Percentiles rank a stretch among this genome's conserved stretches.
These are phyloP conservation scores for Malassezia arunalokei DNA, from an alignment of 1,284 basidiomycete species.

Conservation along the genomic window DNA sequence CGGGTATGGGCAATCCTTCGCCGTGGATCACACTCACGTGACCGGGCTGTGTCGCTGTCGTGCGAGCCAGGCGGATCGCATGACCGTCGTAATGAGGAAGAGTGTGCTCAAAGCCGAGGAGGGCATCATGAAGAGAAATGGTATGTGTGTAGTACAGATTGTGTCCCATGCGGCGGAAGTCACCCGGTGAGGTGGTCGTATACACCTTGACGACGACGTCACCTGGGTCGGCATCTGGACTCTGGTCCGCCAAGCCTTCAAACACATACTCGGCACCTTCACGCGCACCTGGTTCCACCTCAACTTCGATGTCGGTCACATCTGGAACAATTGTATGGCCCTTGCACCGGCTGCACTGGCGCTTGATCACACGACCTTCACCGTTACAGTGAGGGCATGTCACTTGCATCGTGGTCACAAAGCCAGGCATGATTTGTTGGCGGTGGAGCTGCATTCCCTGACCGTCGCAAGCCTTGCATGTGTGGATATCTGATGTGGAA, in stretches of 20 bases:
- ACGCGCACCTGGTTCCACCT: conserved; percentile 31
- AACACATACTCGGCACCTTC: conserved; percentile 35
- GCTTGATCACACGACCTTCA: conserved; percentile 29
- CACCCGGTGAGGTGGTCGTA: conserved; percentile 20
- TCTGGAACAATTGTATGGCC: conserved; percentile 37
- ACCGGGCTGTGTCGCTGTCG: conserved; percentile 35
- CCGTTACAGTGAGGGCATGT: conserved; percentile 36
- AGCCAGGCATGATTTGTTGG: conserved; percentile 46
- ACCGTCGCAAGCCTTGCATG: conserved; percentile 34
- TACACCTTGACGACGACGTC: conserved; percentile 36
- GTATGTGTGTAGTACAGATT: conserved; percentile 36
- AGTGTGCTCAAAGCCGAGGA: conserved; percentile 37
- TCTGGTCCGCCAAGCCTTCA: conserved; percentile 39
- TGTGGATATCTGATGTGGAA: conserved; percentile 34
- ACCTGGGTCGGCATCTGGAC: conserved; percentile 37
- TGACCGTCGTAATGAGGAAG: conserved; percentile 39
- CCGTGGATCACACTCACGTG: conserved; percentile 25
- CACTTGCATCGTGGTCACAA: conserved; percentile 38
- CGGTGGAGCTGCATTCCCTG: conserved; percentile 34
- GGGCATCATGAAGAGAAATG: conserved; percentile 36
- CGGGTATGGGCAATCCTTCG: conserved; percentile 39
- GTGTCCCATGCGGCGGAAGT: conserved; percentile 31
- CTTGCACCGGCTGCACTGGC: conserved; percentile 29
- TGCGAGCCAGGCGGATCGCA: conserved; percentile 23
- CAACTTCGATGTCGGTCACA: conserved; percentile 31